Percentiles rank a stretch among this genome's conserved stretches.
phyloP scores from a whole-genome alignment of 768 basidiomycete species.

The Hebeloma cylindrosporum region DNA sequence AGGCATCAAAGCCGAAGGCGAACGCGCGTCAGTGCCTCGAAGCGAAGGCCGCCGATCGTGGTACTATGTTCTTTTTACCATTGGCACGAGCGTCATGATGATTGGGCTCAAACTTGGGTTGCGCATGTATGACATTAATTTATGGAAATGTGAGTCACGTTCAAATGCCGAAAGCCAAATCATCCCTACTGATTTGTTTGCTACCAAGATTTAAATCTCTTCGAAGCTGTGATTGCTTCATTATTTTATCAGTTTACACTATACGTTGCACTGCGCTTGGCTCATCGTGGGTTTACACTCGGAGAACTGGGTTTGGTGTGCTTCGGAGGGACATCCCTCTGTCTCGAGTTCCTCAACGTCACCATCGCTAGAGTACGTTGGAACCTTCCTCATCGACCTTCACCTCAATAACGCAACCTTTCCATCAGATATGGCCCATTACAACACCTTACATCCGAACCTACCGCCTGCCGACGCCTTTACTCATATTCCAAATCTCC shows the following conservation, averaged over 20 bases:
- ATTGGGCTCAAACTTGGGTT: conserved; percentile 51
- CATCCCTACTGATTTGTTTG: conserved; percentile 1
- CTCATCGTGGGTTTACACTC: conserved; percentile 92
- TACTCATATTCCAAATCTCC: conserved; percentile 89
- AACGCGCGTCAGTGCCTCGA: conserved; percentile 74
- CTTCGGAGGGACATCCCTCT: conserved; percentile 83
- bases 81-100: conserved; percentile 49
- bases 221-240: conserved; percentile 72
- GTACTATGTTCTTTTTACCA: conserved; percentile 66
- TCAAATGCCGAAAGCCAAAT: background rate
- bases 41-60: conserved; percentile 63
- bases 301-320: conserved; percentile 91
- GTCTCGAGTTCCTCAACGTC: conserved; percentile 83
- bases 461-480: conserved; percentile 88
- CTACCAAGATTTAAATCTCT: conserved; percentile 65
- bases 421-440: conserved; percentile 70
- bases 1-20: conserved; percentile 52
- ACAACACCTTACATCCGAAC: conserved; percentile 87
- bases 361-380: conserved; percentile 76
- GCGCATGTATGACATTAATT: conserved; percentile 38
- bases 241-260: conserved; percentile 90
- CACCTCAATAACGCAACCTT: conserved; percentile 1
- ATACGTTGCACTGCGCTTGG: conserved; percentile 86
- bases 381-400: background rate
- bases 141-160: conserved; percentile 74